Percentiles rank a stretch among this genome's conserved stretches.
Evolutionary conservation across 1,284 basidiomycete genomes (phyloP).

Genomic region (Ceratobasidium papillatum): DNA sequence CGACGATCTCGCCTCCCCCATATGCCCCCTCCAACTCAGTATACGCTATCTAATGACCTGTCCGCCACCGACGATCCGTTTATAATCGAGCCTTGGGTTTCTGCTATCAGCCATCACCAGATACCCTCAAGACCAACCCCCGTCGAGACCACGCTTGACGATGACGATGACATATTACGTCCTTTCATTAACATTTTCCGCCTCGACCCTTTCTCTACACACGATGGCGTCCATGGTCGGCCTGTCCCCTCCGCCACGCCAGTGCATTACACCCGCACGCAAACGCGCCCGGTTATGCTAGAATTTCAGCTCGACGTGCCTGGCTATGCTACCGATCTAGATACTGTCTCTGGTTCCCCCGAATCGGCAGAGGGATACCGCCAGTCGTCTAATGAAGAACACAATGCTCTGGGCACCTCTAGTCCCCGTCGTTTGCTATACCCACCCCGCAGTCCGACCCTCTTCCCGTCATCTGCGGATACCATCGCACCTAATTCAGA

Average conservation of each 20-base stretch:
- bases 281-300: not conserved
- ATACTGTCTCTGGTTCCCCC: not conserved
- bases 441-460: not conserved
- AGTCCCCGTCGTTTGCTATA: not conserved
- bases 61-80: not conserved
- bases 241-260: not conserved
- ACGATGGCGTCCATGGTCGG: constrained; percentile 27
- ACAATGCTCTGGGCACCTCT: not conserved
- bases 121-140: not conserved
- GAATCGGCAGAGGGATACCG: not conserved
- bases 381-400: not conserved
- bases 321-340: not conserved
- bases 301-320: constrained; percentile 25
- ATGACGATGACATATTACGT: not conserved
- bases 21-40: not conserved
- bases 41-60: not conserved
- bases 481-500: not conserved
- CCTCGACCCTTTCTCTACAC: constrained; percentile 18
- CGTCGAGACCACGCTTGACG: not conserved
- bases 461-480: not conserved
- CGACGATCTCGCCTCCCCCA: not conserved
- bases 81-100: not conserved
- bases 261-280: not conserved
- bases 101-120: not conserved
- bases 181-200: not conserved